Evolutionary conservation across 1,284 basidiomycete species (phyloP).

Genomic region (Singerocomus inundabilis): DNA sequence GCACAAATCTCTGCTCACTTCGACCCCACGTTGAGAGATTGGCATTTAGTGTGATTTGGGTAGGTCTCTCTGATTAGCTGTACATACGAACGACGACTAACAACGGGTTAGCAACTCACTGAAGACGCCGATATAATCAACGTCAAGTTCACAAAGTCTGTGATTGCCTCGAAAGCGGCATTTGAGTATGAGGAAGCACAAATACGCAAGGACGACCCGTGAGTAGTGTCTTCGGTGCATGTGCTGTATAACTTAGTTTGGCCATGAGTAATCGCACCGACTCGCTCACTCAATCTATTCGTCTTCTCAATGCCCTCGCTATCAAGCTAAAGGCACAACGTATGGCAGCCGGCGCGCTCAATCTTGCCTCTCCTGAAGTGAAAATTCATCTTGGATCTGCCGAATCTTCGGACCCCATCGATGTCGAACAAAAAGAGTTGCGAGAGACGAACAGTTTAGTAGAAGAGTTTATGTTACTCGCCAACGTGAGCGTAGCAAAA

Average conservation of each 20-base stretch:
- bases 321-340: constrained; percentile 83
- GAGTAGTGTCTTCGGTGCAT: constrained; percentile 31
- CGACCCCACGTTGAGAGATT: constrained; percentile 92
- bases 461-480: constrained; percentile 99
- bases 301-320: constrained; percentile 87
- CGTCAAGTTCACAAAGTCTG: constrained; percentile 92
- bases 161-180: constrained; percentile 94
- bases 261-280: constrained; percentile 67
- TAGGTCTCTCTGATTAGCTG: constrained; percentile 38
- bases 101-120: constrained; percentile 69
- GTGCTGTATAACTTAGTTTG: background rate
- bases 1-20: constrained; percentile 95
- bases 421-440: constrained; percentile 95
- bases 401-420: constrained; percentile 93
- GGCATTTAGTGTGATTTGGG: constrained; percentile 97
- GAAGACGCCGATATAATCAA: constrained; percentile 87
- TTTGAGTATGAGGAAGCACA: constrained; percentile 99
- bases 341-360: constrained; percentile 94
- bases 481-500: constrained; percentile 91
- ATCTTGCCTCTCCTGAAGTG: constrained; percentile 96
- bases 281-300: constrained; percentile 83
- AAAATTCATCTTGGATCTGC: constrained; percentile 93
- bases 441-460: constrained; percentile 95
- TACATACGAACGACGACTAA: background rate
- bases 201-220: constrained; percentile 90